Percentiles rank a stretch among this genome's conserved stretches.
phyloP scores from a whole-genome alignment of 352 stramenopile species.

The Globisporangium polare region DNA sequence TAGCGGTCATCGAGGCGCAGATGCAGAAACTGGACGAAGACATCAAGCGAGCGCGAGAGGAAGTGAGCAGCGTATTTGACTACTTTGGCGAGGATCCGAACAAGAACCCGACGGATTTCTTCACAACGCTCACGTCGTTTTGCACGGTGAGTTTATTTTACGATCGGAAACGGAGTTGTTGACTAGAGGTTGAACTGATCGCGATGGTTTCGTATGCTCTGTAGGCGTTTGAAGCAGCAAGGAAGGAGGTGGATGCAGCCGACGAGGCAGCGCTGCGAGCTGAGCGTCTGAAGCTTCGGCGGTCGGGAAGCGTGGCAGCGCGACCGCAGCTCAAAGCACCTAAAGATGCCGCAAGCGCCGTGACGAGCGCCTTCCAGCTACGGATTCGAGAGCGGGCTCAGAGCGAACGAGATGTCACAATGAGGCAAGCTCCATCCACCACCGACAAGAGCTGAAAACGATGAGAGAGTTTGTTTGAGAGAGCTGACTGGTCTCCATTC shows the following conservation, averaged over 20 bases:
- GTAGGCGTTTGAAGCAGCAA: slow-evolving; percentile 59
- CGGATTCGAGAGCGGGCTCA: slow-evolving; percentile 31
- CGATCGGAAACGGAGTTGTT: neutral
- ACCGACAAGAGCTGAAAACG: neutral
- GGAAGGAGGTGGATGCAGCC: slow-evolving; percentile 61
- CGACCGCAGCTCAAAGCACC: neutral
- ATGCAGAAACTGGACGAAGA: slow-evolving; percentile 36
- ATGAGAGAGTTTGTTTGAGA: neutral
- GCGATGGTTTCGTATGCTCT: neutral
- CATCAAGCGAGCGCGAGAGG: slow-evolving; percentile 38
- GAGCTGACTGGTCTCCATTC: neutral
- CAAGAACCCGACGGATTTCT: slow-evolving; percentile 70
- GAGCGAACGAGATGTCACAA: slow-evolving; percentile 23
- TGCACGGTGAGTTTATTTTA: slow-evolving; percentile 35
- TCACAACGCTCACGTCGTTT: slow-evolving; percentile 80
- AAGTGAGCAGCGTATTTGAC: slow-evolving; percentile 74
- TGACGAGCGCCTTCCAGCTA: slow-evolving; percentile 13
- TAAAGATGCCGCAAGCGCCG: slow-evolving; percentile 1
- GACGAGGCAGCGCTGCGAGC: slow-evolving; percentile 53
- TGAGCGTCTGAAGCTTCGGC: slow-evolving; percentile 61
- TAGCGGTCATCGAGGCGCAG: slow-evolving; percentile 35
- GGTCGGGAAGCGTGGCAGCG: slow-evolving; percentile 17
- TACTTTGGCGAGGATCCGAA: slow-evolving; percentile 85
- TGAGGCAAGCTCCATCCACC: neutral
- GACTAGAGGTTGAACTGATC: neutral